A percentile compares a stretch with the other conserved stretches of the same genome.
phyloP scores from a whole-genome alignment of 768 basidiomycete genomes.

The Lentinula sp. region DNA sequence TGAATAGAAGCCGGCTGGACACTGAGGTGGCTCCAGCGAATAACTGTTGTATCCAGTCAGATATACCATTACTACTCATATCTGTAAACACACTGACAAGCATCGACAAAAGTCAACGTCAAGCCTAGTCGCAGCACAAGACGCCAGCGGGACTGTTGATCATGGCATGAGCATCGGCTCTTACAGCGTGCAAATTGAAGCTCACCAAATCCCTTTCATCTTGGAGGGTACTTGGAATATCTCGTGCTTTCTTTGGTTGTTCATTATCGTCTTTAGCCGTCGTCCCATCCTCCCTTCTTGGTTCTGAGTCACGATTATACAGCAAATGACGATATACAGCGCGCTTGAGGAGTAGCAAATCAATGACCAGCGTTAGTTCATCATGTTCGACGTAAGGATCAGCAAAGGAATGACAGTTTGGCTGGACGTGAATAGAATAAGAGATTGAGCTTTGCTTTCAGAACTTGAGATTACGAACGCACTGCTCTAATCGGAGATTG shows the following conservation, averaged over 20 bases:
- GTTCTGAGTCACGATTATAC: slow-evolving; percentile 71
- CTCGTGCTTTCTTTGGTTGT: neutral
- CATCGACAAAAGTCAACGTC: slow-evolving; percentile 58
- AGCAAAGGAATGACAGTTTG: slow-evolving; percentile 58
- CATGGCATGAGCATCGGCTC: neutral
- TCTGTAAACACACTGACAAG: slow-evolving; percentile 46
- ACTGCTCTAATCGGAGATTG: slow-evolving; percentile 79
- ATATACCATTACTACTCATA: neutral
- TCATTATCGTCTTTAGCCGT: slow-evolving; percentile 6
- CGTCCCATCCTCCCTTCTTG: slow-evolving; percentile 34
- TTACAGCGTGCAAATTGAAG: neutral
- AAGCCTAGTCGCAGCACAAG: slow-evolving; percentile 55
- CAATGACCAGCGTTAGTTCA: slow-evolving; percentile 62
- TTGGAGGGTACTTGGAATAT: neutral
- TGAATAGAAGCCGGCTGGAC: slow-evolving; percentile 9
- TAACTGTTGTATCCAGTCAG: slow-evolving; percentile 38
- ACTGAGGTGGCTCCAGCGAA: slow-evolving; percentile 74
- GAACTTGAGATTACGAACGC: slow-evolving; percentile 42
- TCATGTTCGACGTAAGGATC: slow-evolving; percentile 90
- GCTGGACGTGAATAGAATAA: slow-evolving; percentile 25
- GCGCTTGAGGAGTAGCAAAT: slow-evolving; percentile 76
- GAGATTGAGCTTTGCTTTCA: neutral
- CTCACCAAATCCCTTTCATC: slow-evolving; percentile 21
- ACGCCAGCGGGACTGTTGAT: slow-evolving; percentile 48
- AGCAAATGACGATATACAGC: slow-evolving; percentile 79